Percentiles rank a stretch among this genome's conserved stretches.
Conservation (phyloP, 1,284 basidiomycete genomes). For the Melampsora larici-populina region DNA sequence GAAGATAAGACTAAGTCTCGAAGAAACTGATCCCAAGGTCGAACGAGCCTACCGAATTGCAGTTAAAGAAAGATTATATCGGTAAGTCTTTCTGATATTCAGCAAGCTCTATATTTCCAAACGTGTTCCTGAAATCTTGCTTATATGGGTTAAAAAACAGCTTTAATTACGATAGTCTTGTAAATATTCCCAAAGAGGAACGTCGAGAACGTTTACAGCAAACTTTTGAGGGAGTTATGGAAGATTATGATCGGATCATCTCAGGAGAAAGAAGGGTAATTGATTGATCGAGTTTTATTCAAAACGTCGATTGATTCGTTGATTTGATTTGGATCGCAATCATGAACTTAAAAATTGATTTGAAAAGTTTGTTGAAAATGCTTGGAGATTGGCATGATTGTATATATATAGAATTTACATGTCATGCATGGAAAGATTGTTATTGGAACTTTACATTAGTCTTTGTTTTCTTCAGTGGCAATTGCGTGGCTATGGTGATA, state of each 20-base stretch:
- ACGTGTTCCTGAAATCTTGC: background rate
- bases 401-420: too few relatives aligned
- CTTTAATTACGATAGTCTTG: slow-evolving; percentile 69
- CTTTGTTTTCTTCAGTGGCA: too few relatives aligned
- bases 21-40: slow-evolving; percentile 18
- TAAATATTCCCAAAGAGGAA: slow-evolving; percentile 78
- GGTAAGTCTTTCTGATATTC: slow-evolving; percentile 50
- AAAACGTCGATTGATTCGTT: too few relatives aligned
- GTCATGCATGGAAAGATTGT: too few relatives aligned
- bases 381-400: too few relatives aligned
- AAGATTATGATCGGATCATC: slow-evolving; percentile 81
- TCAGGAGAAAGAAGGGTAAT: slow-evolving; percentile 49
- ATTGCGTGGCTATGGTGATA: too few relatives aligned
- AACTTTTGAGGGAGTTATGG: slow-evolving; percentile 80
- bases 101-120: slow-evolving; percentile 3
- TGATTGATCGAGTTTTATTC: slow-evolving; percentile 34
- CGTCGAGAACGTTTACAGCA: slow-evolving; percentile 83
- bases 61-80: slow-evolving; percentile 75
- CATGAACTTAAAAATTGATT: too few relatives aligned
- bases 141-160: slow-evolving; percentile 41
- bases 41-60: slow-evolving; percentile 50
- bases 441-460: too few relatives aligned
- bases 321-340: too few relatives aligned
- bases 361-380: too few relatives aligned
- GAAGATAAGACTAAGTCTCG: slow-evolving; percentile 18